A percentile compares a stretch with the other conserved stretches of the same genome.
These are phyloP conservation scores for Saprolegnia diclina DNA, from an alignment of 352 stramenopile genomes.

Conservation along the genomic window DNA sequence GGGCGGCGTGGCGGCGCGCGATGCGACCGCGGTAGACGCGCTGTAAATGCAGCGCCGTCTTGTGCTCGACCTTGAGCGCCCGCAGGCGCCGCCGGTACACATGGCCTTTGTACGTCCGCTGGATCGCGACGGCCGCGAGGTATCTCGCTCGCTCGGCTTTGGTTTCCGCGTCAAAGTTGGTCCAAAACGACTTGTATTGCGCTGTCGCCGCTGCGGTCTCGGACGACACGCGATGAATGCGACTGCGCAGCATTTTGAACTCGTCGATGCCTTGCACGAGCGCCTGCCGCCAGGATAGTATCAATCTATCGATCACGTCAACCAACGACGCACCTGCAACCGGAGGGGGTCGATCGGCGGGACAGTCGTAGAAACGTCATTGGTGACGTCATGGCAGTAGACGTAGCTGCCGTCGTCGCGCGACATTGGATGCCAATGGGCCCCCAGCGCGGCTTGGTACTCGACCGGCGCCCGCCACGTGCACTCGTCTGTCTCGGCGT, in stretches of 20 bases:
- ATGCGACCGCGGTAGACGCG: slow-evolving; percentile 55
- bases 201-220: slow-evolving; percentile 30
- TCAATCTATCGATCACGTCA: neutral
- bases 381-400: slow-evolving; percentile 57
- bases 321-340: slow-evolving; percentile 51
- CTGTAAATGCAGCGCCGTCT: slow-evolving; percentile 50
- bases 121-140: slow-evolving; percentile 48
- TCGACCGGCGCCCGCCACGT: slow-evolving; percentile 64
- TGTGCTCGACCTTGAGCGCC: slow-evolving; percentile 51
- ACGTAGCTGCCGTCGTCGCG: slow-evolving; percentile 35
- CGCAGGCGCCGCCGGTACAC: slow-evolving; percentile 42
- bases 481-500: slow-evolving; percentile 1
- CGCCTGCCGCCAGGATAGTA: slow-evolving; percentile 6
- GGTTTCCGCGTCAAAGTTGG: slow-evolving; percentile 56
- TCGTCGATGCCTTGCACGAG: slow-evolving; percentile 51
- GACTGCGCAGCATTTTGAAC: slow-evolving; percentile 52
- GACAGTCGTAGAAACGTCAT: slow-evolving; percentile 39
- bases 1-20: slow-evolving; percentile 36
- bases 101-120: slow-evolving; percentile 51
- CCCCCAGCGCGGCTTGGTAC: slow-evolving; percentile 56
- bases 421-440: slow-evolving; percentile 34
- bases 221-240: slow-evolving; percentile 45
- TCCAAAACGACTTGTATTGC: slow-evolving; percentile 70
- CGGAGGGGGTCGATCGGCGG: slow-evolving; percentile 52
- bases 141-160: slow-evolving; percentile 43